These are phyloP conservation scores for Dactylis glomerata DNA, from an alignment of 176 grass and related monocot genomes.

Conservation along the genomic window DNA sequence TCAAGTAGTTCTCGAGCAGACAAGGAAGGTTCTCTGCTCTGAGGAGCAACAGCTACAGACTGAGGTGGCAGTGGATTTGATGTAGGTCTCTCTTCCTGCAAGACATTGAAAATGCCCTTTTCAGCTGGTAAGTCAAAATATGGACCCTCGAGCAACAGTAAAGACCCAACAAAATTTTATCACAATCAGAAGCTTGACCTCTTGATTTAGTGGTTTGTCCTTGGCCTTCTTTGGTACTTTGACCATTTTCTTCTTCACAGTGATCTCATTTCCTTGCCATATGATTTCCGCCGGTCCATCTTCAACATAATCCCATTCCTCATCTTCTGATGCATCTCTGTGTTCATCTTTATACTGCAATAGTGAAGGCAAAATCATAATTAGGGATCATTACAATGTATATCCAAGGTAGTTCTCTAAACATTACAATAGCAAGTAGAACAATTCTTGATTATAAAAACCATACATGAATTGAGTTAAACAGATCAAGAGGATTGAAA, in stretches of 20 bases:
- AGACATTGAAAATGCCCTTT: slow-evolving; percentile 28
- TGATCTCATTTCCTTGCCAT: slow-evolving; percentile 96
- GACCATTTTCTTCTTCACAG: slow-evolving; percentile 92
- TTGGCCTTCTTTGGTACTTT: slow-evolving; percentile 63
- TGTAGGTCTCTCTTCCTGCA: slow-evolving; percentile 89
- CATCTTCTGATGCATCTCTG: slow-evolving; percentile 34
- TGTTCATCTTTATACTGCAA: slow-evolving; percentile 54
- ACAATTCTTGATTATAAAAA: background rate
- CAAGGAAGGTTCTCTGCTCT: slow-evolving; percentile 52
- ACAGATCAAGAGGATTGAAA: background rate
- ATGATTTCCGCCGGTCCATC: slow-evolving; percentile 84
- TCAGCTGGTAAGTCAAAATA: slow-evolving; percentile 1
- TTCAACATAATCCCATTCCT: slow-evolving; percentile 94
- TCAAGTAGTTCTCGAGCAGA: slow-evolving; percentile 78
- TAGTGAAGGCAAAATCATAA: slow-evolving; percentile 19
- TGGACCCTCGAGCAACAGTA: slow-evolving; percentile 1
- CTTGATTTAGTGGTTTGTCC: slow-evolving; percentile 34
- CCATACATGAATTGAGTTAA: background rate
- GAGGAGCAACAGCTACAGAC: slow-evolving; percentile 55
- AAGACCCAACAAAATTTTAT: background rate
- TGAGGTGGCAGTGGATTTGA: slow-evolving; percentile 87
- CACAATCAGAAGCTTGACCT: slow-evolving; percentile 43
- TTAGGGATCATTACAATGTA: background rate
- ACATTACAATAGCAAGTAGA: background rate
- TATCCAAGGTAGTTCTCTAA: background rate